phyloP scores from a whole-genome alignment of 225 moss, liverwort and hornwort species.

The Bryoerythrophyllum caledonicum region DNA sequence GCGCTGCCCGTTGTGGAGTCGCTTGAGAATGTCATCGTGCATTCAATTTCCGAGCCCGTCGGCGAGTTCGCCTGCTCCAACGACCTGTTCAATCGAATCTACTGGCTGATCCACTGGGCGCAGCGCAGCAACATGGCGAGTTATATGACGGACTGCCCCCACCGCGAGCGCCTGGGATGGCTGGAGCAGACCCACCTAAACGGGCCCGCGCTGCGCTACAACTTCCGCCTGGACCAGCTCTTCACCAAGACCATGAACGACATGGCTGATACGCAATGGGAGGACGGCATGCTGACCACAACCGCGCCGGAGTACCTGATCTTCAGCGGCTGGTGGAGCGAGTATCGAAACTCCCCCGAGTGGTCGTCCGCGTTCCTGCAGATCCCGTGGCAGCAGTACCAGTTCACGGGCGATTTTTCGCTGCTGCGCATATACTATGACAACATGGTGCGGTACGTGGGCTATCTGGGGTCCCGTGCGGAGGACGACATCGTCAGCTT shows the following conservation, averaged over 20 bases:
- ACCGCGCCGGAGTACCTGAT: constrained; percentile 49
- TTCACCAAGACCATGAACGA: constrained; percentile 49
- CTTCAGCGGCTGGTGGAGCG: constrained; percentile 33
- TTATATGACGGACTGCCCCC: constrained; percentile 52
- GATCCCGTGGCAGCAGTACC: constrained; percentile 58
- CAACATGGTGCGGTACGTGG: constrained; percentile 47
- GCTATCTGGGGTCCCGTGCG: constrained; percentile 38
- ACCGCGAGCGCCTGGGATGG: constrained; percentile 54
- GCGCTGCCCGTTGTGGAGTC: constrained; percentile 36
- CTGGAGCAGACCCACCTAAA: constrained; percentile 61
- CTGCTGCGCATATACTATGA: constrained; percentile 44
- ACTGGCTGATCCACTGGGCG: constrained; percentile 43
- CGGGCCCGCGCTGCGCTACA: constrained; percentile 45
- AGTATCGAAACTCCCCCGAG: constrained; percentile 51
- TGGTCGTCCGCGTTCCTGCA: constrained; percentile 53
- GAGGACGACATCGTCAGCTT: constrained; percentile 42
- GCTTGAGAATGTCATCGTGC: constrained; percentile 44
- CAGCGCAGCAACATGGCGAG: constrained; percentile 54
- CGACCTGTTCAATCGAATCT: constrained; percentile 41
- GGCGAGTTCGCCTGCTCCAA: constrained; percentile 46
- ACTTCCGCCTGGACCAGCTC: constrained; percentile 45
- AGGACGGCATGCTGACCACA: constrained; percentile 42
- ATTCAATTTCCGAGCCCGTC: constrained; percentile 36
- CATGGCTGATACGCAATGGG: constrained; percentile 43
- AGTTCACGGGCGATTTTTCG: constrained; percentile 41